Base-by-base conservation (phyloP, 495 filamentous ascomycete species). In the Polyplosphaeria fusca region DNA sequence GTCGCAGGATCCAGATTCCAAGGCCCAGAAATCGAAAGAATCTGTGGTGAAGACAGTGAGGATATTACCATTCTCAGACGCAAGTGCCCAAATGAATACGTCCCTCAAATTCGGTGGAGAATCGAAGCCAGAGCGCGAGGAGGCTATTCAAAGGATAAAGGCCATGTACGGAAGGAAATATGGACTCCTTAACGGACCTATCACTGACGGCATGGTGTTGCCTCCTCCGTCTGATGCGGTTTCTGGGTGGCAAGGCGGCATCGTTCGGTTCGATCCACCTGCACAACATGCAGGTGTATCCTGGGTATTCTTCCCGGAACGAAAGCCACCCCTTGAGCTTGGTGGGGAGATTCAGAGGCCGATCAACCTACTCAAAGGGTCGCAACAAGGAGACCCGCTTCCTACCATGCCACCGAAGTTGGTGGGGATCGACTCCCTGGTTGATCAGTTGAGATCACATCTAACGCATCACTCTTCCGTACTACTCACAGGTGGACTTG, bases 91-190 rank as follows among this genome's bases (percentile, higher is more conserved):
- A 47, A 71, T 79, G 20, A 74, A 74, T 14, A 78, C 81, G 32
- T 86, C 87, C 0, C 73, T 97, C 18, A 91, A 86, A 65, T 96
- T 96, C 66, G 94, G 94, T 4, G 87, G 89, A 5, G 88, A 95
- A 55, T 87, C 88, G 5, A 87, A 86, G 51, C 79, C 82, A 7
- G 86, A 90, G 60, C 74, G 80, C 40, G 84, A 91, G 68, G 84
- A 87, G 58, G 77, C 86, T 37, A 73, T 76, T 2, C 80, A 77
- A 60, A 75, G 75, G 39, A 73, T 87, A 45, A 68, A 70, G 45
- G 73, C 77, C 43, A 74, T 83, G 16, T 86, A 83, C 60, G 63
- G 67, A 11, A 76, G 74, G 18, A 68, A 78, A 49, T 76, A 78
- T 42, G 82, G 83, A 1, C 67, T 96, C 28, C 74, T 96, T n/a